Conservation (phyloP, 2,329 filamentous ascomycete species). For the Fusarium duplospermum region DNA sequence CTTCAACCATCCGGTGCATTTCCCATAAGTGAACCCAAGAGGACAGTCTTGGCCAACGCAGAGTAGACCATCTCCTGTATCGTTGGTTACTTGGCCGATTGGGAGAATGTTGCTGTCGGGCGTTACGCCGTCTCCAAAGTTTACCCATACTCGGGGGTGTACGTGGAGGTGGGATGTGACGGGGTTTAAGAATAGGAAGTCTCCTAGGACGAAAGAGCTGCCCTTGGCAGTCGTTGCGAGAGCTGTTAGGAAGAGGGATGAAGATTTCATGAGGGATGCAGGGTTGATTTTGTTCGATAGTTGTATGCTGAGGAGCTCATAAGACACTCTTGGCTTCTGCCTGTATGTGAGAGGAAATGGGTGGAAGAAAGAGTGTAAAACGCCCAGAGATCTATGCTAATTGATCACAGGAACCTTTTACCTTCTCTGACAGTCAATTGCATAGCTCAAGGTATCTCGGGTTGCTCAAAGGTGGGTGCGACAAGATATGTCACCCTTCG, state of each 20-base stretch:
- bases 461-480: background rate
- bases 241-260: background rate
- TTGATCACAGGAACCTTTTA: too few relatives aligned
- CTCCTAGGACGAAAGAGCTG: background rate
- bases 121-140: background rate
- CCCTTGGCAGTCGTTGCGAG: background rate
- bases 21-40: background rate
- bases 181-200: background rate
- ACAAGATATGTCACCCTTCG: background rate
- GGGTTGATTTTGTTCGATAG: background rate
- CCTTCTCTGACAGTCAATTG: background rate
- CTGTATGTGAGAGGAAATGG: background rate
- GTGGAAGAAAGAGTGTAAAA: background rate
- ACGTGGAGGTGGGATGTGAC: background rate
- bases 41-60: background rate
- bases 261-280: background rate
- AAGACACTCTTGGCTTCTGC: background rate
- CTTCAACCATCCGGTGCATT: background rate
- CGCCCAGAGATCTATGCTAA: too few relatives aligned
- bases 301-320: background rate
- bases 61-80: background rate
- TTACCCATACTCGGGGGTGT: background rate
- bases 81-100: background rate
- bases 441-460: background rate
- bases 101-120: background rate